These are phyloP conservation scores for Alternaria longipes DNA, from an alignment of 2,329 filamentous ascomycete species.

Conservation along the genomic window DNA sequence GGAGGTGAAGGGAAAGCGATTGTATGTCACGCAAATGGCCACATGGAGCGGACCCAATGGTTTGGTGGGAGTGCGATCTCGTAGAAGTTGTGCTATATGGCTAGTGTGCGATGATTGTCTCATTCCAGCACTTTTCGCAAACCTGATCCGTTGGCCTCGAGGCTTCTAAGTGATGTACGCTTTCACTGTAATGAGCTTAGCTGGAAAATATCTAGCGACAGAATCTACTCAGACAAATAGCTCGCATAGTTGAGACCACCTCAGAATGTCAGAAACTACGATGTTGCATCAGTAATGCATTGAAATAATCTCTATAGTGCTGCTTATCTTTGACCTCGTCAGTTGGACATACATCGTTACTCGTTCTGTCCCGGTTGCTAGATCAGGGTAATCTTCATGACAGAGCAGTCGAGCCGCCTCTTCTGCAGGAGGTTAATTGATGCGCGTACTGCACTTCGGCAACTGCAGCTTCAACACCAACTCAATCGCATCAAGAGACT, in stretches of 20 bases:
- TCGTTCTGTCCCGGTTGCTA: background rate
- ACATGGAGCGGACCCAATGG: background rate
- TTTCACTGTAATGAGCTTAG: background rate
- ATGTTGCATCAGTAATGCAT: background rate
- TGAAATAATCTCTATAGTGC: background rate
- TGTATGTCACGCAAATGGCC: background rate
- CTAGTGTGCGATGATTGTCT: background rate
- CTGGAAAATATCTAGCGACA: background rate
- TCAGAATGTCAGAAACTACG: background rate
- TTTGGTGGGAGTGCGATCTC: background rate
- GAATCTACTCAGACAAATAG: background rate
- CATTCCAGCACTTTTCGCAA: no score
- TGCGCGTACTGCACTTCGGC: background rate
- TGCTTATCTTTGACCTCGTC: background rate
- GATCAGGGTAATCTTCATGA: background rate
- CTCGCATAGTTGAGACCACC: background rate
- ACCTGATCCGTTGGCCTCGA: no score
- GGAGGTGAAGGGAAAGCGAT: background rate
- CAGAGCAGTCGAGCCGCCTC: background rate
- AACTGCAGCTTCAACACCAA: background rate
- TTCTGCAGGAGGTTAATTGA: background rate
- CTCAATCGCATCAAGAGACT: background rate
- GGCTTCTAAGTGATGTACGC: background rate
- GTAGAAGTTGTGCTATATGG: background rate
- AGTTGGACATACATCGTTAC: no score